Conservation (phyloP, 345 rosid genomes). For the Nasturtium officinale region DNA sequence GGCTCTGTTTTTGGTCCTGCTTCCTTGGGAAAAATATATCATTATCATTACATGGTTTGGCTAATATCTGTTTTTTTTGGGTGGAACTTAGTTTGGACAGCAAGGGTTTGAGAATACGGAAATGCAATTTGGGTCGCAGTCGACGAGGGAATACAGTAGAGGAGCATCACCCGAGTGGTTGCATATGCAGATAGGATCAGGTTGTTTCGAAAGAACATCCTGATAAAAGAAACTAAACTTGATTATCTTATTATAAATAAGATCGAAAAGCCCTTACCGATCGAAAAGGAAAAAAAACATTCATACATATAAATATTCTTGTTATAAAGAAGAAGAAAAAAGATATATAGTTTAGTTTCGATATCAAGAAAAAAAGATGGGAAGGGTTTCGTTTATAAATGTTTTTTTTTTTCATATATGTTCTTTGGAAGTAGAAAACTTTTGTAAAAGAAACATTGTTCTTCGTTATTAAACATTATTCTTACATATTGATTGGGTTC, state of each 20-base stretch:
- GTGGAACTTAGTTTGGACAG: conserved; percentile 61
- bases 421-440: not conserved
- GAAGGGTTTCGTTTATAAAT: not conserved
- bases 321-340: conserved; percentile 2
- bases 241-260: conserved; percentile 21
- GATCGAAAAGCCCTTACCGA: not conserved
- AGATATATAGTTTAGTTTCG: conserved; percentile 15
- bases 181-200: conserved; percentile 77
- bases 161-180: conserved; percentile 86
- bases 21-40: not conserved
- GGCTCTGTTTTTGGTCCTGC: not conserved
- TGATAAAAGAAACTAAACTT: conserved; percentile 30
- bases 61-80: conserved; percentile 15
- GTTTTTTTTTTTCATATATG: not conserved
- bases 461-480: no score
- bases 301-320: conserved; percentile 23
- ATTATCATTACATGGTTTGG: not conserved
- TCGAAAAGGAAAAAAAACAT: conserved; percentile 9
- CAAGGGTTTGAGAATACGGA: conserved; percentile 61
- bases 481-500: no score
- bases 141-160: conserved; percentile 60
- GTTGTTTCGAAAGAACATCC: conserved; percentile 65
- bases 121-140: conserved; percentile 65
- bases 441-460: conserved; percentile 16
- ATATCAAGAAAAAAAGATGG: not conserved